These are phyloP conservation scores for Brassica cretica DNA, from an alignment of 345 rosid genomes.

Conservation along the genomic window DNA sequence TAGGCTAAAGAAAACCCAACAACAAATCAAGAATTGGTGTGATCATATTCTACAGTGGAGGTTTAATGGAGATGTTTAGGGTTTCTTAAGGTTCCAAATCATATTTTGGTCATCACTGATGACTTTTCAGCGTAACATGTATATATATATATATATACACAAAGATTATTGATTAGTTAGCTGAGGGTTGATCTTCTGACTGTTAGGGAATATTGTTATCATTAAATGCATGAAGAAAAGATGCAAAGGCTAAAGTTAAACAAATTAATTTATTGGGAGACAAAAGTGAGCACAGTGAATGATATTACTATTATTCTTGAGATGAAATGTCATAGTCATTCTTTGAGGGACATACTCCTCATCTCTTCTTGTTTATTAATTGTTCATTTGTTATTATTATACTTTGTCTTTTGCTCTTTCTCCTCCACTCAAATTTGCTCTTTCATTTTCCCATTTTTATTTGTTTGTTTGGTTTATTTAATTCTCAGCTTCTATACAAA, in stretches of 20 bases:
- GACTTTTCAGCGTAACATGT: neutral
- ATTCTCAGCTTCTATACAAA: conserved; percentile 34
- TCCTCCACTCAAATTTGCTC: conserved; percentile 28
- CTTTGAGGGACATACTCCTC: conserved; percentile 55
- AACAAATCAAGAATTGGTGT: neutral
- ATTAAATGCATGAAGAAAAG: conserved; percentile 44
- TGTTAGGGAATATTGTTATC: conserved; percentile 37
- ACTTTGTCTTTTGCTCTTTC: conserved; percentile 73
- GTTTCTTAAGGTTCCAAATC: conserved; percentile 23
- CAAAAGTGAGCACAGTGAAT: conserved; percentile 43
- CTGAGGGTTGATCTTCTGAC: conserved; percentile 36
- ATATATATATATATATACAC: neutral
- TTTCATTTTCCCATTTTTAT: conserved; percentile 24
- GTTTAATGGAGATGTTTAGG: conserved; percentile 19
- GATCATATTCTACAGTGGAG: conserved; percentile 7
- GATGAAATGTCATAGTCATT: conserved; percentile 73
- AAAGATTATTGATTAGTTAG: conserved; percentile 23
- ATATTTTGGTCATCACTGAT: neutral
- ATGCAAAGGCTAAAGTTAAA: conserved; percentile 30
- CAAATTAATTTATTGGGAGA: conserved; percentile 45
- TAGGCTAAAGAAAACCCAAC: too few relatives aligned
- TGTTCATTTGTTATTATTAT: conserved; percentile 45
- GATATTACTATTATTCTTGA: conserved; percentile 61
- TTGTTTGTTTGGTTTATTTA: conserved; percentile 36
- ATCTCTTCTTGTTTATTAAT: conserved; percentile 50